These are phyloP conservation scores for Neonectria faginata DNA, from an alignment of 2,329 filamentous ascomycete genomes.

Conservation along the genomic window DNA sequence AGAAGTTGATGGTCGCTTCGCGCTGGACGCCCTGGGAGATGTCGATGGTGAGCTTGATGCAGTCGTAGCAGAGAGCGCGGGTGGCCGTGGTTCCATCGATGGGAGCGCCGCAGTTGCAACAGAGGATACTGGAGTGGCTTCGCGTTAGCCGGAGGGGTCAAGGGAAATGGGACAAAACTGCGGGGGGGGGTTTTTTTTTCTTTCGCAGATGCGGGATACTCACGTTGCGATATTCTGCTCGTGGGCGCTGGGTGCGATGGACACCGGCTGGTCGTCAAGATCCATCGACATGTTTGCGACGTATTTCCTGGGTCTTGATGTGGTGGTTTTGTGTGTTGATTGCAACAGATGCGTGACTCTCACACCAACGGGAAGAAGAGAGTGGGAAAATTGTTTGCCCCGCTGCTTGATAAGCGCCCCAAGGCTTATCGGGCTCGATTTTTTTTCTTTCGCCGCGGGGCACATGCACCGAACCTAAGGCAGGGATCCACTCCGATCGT, in stretches of 20 bases:
- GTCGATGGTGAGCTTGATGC: conserved; percentile 93
- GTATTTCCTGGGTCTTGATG: conserved; percentile 28
- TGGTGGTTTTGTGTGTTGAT: conserved; percentile 32
- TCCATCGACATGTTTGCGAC: conserved; percentile 56
- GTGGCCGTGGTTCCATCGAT: conserved; percentile 91
- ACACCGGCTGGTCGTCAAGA: conserved; percentile 56
- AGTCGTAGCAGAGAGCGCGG: conserved; percentile 94
- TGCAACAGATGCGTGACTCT: conserved; percentile 40
- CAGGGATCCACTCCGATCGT: conserved; percentile 35
- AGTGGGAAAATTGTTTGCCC: conserved; percentile 52
- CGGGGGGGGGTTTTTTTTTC: conserved; percentile 38
- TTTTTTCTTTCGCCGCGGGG: conserved; percentile 42
- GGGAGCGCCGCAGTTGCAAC: conserved; percentile 95
- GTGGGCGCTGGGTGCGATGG: conserved; percentile 50
- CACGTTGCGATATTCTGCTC: conserved; percentile 56
- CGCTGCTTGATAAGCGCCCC: conserved; percentile 54
- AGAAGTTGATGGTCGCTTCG: conserved; percentile 90
- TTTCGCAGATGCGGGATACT: conserved; percentile 38
- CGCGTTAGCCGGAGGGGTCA: conserved; percentile 21
- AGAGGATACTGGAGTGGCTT: conserved; percentile 73
- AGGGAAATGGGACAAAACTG: conserved; percentile 7
- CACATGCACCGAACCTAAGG: conserved; percentile 33
- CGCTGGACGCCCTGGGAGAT: conserved; percentile 91
- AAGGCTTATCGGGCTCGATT: conserved; percentile 46
- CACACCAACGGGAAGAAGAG: conserved; percentile 15